These are phyloP conservation scores for Lathyrus oleraceus DNA, from an alignment of 306 rosid genomes.

Conservation along the genomic window DNA sequence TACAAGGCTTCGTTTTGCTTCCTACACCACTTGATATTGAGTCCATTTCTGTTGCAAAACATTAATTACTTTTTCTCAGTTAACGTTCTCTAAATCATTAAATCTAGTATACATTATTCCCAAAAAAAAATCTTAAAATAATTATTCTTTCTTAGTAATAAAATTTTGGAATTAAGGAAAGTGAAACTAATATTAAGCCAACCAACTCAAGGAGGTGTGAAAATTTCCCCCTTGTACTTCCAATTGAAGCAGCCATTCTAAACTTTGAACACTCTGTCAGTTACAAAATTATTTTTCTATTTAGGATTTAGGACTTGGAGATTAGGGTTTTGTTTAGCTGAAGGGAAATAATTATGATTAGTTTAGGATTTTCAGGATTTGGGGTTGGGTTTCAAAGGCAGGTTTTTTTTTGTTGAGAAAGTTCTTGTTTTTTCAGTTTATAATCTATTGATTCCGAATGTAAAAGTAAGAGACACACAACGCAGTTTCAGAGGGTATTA, in stretches of 20 bases:
- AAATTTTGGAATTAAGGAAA: background rate
- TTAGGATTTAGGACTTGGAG: background rate
- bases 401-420: background rate
- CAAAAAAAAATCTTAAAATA: conserved; percentile 3
- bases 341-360: background rate
- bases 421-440: background rate
- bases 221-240: background rate
- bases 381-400: background rate
- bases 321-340: background rate
- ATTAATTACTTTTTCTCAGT: conserved; percentile 78
- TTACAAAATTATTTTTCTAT: background rate
- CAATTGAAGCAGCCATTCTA: conserved; percentile 5
- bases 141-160: background rate
- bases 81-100: conserved; percentile 51
- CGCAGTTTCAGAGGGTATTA: background rate
- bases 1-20: conserved; percentile 99
- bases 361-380: background rate
- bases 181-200: background rate
- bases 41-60: conserved; percentile 96
- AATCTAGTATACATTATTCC: conserved; percentile 42
- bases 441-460: background rate
- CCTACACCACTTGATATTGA: conserved; percentile 92
- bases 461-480: background rate
- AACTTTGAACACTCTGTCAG: background rate
- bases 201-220: background rate